Percentiles rank a stretch among this genome's conserved stretches.
Conservation (phyloP, 768 basidiomycete species). For the Butyriboletus loyo region DNA sequence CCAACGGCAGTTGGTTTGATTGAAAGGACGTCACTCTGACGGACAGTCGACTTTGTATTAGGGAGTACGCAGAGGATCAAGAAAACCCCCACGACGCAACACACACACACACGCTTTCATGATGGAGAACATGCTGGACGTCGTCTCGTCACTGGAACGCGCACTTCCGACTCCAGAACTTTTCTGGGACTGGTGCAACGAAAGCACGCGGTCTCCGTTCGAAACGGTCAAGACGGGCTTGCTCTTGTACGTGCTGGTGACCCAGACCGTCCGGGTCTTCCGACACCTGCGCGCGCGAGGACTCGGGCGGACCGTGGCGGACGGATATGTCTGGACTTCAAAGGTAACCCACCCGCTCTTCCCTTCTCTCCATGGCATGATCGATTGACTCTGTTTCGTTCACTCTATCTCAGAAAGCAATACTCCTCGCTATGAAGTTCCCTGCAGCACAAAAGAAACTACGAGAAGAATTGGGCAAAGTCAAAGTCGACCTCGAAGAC, state of each 20-base stretch:
- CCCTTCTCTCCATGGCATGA: no score
- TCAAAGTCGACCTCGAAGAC: conserved; percentile 61
- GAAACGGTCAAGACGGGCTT: conserved; percentile 33
- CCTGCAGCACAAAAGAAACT: conserved; percentile 63
- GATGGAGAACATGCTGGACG: conserved; percentile 7
- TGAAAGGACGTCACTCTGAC: not conserved
- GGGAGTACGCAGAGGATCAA: no score
- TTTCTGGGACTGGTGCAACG: conserved; percentile 14
- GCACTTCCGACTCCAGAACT: not conserved
- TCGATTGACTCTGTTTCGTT: not conserved
- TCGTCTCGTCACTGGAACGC: conserved; percentile 9
- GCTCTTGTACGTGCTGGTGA: conserved; percentile 33
- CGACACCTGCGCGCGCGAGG: conserved; percentile 41
- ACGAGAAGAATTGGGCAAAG: conserved; percentile 58
- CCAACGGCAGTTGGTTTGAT: no score
- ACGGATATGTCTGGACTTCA: conserved; percentile 29
- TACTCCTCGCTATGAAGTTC: conserved; percentile 57
- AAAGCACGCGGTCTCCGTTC: conserved; percentile 16
- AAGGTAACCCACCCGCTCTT: conserved; percentile 13
- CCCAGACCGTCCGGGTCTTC: conserved; percentile 24
- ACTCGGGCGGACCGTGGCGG: conserved; percentile 21
- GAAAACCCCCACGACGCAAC: not conserved
- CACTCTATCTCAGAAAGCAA: conserved; percentile 39
- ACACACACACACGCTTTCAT: no score
- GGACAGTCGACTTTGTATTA: not conserved